Conservation (phyloP, 2,329 filamentous ascomycete species). For the Penicillium sp. region DNA sequence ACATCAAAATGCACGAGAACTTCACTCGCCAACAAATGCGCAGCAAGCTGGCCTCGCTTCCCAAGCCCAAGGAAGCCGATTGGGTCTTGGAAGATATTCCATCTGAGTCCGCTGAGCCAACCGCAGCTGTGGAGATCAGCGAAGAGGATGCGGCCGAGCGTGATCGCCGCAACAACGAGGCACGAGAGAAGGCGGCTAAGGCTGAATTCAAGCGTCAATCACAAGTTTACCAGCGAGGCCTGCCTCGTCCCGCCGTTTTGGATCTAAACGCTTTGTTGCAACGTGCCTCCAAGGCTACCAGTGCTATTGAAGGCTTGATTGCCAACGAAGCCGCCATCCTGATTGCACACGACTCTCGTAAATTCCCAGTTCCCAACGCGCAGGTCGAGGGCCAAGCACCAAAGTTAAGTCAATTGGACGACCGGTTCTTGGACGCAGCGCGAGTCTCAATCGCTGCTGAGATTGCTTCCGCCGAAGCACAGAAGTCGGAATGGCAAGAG, state of each 20-base stretch:
- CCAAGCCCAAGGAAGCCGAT: conserved; percentile 87
- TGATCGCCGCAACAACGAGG: conserved; percentile 65
- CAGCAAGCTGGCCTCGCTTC: conserved; percentile 68
- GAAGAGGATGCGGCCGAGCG: conserved; percentile 71
- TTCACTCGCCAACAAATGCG: conserved; percentile 66
- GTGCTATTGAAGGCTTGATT: conserved; percentile 67
- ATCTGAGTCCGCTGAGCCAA: conserved; percentile 69
- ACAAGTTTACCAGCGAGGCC: conserved; percentile 80
- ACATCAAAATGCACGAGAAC: conserved; percentile 69
- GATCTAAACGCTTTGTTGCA: conserved; percentile 68
- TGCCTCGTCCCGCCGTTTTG: conserved; percentile 73
- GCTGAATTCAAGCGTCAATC: conserved; percentile 78
- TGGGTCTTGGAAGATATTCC: conserved; percentile 87
- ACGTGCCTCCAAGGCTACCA: conserved; percentile 58
- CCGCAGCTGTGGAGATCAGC: conserved; percentile 50
- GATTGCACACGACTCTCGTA: conserved; percentile 76
- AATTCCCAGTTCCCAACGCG: conserved; percentile 67
- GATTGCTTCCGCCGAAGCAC: conserved; percentile 50
- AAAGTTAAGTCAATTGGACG: conserved; percentile 64
- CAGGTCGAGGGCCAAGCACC: conserved; percentile 63
- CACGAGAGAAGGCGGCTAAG: conserved; percentile 62
- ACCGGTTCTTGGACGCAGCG: conserved; percentile 70
- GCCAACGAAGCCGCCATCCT: conserved; percentile 74
- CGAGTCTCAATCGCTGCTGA: conserved; percentile 74
- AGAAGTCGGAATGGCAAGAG: conserved; percentile 46